phyloP scores from a whole-genome alignment of 2,329 filamentous ascomycete species.

The Zasmidium citrigriseum region DNA sequence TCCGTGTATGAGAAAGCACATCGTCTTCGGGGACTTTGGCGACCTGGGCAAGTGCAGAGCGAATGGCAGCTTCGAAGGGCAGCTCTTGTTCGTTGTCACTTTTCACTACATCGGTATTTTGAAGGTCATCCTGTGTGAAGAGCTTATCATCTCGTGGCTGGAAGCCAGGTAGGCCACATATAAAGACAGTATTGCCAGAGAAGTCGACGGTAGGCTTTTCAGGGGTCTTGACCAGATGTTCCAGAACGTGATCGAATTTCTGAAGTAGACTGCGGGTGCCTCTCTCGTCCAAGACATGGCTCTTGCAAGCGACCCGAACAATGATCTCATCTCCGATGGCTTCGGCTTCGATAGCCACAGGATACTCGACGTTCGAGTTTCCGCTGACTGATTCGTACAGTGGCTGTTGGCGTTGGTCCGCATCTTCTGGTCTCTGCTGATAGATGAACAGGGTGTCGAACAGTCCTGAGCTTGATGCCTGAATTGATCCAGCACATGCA shows the following conservation, averaged over 20 bases:
- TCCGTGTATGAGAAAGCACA: slow-evolving; percentile 63
- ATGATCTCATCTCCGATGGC: slow-evolving; percentile 54
- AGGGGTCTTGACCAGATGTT: slow-evolving; percentile 54
- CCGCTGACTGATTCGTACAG: slow-evolving; percentile 67
- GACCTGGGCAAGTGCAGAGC: slow-evolving; percentile 53
- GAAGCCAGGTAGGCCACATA: slow-evolving; percentile 65
- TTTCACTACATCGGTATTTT: slow-evolving; percentile 4
- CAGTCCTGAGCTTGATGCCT: slow-evolving; percentile 39
- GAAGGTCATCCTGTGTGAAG: slow-evolving; percentile 6
- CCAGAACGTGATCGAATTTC: slow-evolving; percentile 61
- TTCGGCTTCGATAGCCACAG: slow-evolving; percentile 81
- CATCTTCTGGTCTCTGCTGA: slow-evolving; percentile 54
- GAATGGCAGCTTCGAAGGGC: slow-evolving; percentile 36
- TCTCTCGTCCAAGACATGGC: slow-evolving; percentile 50
- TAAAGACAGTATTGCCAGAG: slow-evolving; percentile 52
- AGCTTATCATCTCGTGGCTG: slow-evolving; percentile 14
- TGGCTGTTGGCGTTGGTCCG: slow-evolving; percentile 11
- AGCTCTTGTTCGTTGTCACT: slow-evolving; percentile 10
- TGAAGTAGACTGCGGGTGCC: slow-evolving; percentile 55
- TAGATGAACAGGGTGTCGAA: slow-evolving; percentile 69
- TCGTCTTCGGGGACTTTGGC: slow-evolving; percentile 60
- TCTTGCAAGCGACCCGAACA: slow-evolving; percentile 74
- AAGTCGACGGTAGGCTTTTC: slow-evolving; percentile 58
- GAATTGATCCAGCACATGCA: slow-evolving; percentile 31
- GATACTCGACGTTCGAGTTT: slow-evolving; percentile 73